These are phyloP conservation scores for Paragyromitra xinjiangensis DNA, from an alignment of 495 filamentous ascomycete genomes.

Conservation along the genomic window DNA sequence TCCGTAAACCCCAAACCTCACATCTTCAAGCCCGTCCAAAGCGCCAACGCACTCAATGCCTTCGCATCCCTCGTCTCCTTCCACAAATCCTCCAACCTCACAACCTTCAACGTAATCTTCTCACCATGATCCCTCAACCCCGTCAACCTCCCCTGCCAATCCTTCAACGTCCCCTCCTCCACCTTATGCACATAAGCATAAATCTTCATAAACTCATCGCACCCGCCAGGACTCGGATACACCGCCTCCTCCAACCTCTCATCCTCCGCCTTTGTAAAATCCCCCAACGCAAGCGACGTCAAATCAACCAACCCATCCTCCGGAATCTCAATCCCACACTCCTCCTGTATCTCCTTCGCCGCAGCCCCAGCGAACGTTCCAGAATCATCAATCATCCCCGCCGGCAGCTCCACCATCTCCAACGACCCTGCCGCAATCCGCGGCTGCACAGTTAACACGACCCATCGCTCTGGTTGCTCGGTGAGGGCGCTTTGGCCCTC, in stretches of 20 bases:
- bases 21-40: slow-evolving; percentile 75
- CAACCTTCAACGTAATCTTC: slow-evolving; percentile 81
- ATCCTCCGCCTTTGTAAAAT: slow-evolving; percentile 45
- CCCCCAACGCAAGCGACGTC: slow-evolving; percentile 67
- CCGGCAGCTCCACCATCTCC: slow-evolving; percentile 80
- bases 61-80: slow-evolving; percentile 81
- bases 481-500: slow-evolving; percentile 54
- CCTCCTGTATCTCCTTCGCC: slow-evolving; percentile 83
- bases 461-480: slow-evolving; percentile 68
- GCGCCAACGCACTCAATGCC: slow-evolving; percentile 75
- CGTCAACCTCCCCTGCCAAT: slow-evolving; percentile 78
- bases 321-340: slow-evolving; percentile 71
- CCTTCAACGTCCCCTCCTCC: slow-evolving; percentile 68
- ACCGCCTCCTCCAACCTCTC: slow-evolving; percentile 60
- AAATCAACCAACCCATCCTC: slow-evolving; percentile 71
- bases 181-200: slow-evolving; percentile 78
- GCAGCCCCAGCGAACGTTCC: slow-evolving; percentile 80
- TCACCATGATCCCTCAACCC: slow-evolving; percentile 80
- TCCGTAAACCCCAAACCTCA: slow-evolving; percentile 21
- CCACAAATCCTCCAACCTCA: slow-evolving; percentile 78
- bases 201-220: slow-evolving; percentile 84
- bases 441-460: slow-evolving; percentile 82
- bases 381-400: slow-evolving; percentile 85
- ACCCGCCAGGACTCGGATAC: slow-evolving; percentile 80
- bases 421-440: slow-evolving; percentile 81